Evolutionary conservation across 1,284 basidiomycete species (phyloP).

Genomic region (Apiotrichum mycotoxinovorans): DNA sequence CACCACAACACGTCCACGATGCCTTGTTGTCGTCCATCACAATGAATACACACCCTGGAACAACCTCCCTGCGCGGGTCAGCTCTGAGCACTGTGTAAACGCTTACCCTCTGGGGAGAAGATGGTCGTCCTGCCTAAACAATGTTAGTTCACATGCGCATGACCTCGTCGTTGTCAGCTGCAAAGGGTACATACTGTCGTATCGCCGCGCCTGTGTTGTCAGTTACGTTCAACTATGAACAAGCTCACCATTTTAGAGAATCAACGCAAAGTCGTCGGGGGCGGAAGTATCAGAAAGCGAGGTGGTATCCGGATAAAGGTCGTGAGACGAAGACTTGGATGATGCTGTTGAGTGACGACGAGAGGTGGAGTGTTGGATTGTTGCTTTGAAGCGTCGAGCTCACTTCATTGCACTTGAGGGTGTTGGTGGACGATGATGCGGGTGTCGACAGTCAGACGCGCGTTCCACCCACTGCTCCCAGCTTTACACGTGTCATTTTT

Average conservation of each 20-base stretch:
- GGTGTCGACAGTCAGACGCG: background rate
- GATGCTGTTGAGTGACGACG: background rate
- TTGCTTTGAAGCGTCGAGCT: background rate
- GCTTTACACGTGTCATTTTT: background rate
- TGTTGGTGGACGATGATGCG: constrained; percentile 6
- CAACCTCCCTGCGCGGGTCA: constrained; percentile 62
- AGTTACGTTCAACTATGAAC: constrained; percentile 5
- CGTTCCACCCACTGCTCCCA: background rate
- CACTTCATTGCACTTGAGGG: background rate
- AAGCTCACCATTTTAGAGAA: constrained; percentile 30
- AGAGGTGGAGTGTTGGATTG: background rate
- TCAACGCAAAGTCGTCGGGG: background rate
- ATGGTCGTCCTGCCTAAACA: constrained; percentile 68
- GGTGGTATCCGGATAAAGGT: background rate
- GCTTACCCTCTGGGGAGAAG: constrained; percentile 87
- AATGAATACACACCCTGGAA: constrained; percentile 66
- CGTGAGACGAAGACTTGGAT: background rate
- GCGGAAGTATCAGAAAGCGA: background rate
- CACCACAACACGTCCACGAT: constrained; percentile 3
- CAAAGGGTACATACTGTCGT: constrained; percentile 75
- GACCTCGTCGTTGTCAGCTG: background rate
- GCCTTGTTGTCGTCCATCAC: background rate
- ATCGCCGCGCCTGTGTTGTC: constrained; percentile 68
- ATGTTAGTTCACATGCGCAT: constrained; percentile 2
- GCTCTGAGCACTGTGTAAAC: constrained; percentile 1